A percentile compares a stretch with the other conserved stretches of the same genome.
phyloP scores from a whole-genome alignment of 1,284 basidiomycete genomes.

The Fomes fomentarius region DNA sequence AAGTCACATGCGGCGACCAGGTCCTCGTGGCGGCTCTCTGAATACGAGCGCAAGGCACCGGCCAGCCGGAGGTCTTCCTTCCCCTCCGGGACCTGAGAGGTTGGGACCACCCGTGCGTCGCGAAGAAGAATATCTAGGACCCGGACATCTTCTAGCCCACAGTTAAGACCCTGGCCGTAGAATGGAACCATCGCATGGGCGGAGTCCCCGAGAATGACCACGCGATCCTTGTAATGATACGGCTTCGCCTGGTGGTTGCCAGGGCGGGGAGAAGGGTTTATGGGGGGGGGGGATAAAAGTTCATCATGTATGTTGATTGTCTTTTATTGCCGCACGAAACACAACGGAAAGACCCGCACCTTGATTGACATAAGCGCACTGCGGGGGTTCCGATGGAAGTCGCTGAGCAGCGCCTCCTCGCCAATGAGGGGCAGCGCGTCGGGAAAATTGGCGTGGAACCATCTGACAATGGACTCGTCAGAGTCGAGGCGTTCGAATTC shows the following conservation, averaged over 20 bases:
- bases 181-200: constrained; percentile 99
- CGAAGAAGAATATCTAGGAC: constrained; percentile 81
- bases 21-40: constrained; percentile 83
- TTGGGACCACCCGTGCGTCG: constrained; percentile 61
- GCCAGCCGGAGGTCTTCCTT: constrained; percentile 61
- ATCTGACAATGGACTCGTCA: constrained; percentile 64
- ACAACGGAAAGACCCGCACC: constrained; percentile 50
- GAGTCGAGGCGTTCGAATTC: constrained; percentile 74
- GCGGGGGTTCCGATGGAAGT: constrained; percentile 84
- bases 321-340: constrained; percentile 6
- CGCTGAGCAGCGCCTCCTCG: constrained; percentile 72
- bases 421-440: constrained; percentile 88
- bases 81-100: constrained; percentile 35
- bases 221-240: constrained; percentile 90
- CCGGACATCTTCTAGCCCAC: constrained; percentile 96
- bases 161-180: constrained; percentile 98
- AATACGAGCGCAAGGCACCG: constrained; percentile 76
- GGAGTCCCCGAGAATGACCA: constrained; percentile 90
- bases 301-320: background rate
- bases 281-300: constrained; percentile 10
- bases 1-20: constrained; percentile 89
- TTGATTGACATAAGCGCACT: constrained; percentile 91
- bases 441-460: constrained; percentile 88
- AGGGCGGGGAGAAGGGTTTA: constrained; percentile 13
- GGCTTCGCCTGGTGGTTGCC: constrained; percentile 66